Evolutionary conservation across 805 yeast genomes (phyloP).

Genomic region (Yamadazyma phyllophila): DNA sequence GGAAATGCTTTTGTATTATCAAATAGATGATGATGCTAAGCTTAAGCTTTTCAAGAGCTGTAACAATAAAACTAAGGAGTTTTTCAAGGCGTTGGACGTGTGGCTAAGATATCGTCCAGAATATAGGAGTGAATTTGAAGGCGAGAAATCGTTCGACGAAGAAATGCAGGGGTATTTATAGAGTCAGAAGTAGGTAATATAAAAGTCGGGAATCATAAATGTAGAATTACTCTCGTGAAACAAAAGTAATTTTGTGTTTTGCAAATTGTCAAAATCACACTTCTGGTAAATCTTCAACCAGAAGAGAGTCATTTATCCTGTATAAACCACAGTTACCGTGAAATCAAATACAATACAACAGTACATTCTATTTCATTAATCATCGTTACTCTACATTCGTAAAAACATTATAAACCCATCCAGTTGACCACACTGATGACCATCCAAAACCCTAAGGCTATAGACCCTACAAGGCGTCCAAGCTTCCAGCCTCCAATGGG

Average conservation of each 20-base stretch:
- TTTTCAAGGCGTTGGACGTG: background rate
- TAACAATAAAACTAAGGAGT: slow-evolving; percentile 4
- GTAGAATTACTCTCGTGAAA: background rate
- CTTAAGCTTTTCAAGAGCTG: slow-evolving; percentile 4
- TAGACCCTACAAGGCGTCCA: slow-evolving; percentile 28
- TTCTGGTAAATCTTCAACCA: background rate
- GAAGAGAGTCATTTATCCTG: too few relatives aligned
- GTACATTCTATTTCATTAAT: too few relatives aligned
- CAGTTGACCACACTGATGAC: slow-evolving; percentile 20
- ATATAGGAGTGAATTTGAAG: slow-evolving; percentile 2
- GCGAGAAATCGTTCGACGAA: background rate
- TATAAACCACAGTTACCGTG: too few relatives aligned
- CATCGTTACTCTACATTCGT: background rate
- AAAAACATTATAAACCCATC: background rate
- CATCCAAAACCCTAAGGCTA: slow-evolving; percentile 20
- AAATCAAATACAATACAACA: too few relatives aligned
- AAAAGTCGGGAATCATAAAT: background rate
- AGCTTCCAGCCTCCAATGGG: slow-evolving; percentile 35
- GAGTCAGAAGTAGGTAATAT: background rate
- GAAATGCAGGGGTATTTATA: slow-evolving; percentile 1
- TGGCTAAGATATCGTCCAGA: slow-evolving; percentile 8
- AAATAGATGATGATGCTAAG: slow-evolving; percentile 3
- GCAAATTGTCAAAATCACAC: too few relatives aligned
- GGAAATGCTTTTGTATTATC: slow-evolving; percentile 8
- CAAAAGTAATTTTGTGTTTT: too few relatives aligned